phyloP scores from a whole-genome alignment of 371 early-diverging fungal genomes.

The Saksenaea oblongispora region DNA sequence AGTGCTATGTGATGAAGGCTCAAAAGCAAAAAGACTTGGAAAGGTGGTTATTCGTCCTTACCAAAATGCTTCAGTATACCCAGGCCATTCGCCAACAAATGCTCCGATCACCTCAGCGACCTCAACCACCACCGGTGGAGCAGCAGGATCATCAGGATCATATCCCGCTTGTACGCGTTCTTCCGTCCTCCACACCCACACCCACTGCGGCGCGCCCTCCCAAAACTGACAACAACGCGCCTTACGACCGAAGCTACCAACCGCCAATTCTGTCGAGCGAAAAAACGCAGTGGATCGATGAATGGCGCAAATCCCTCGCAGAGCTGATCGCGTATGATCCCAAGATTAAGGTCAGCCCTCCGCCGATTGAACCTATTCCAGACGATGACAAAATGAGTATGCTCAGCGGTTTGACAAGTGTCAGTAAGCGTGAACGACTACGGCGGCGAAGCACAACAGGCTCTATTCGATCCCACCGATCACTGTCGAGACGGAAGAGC shows the following conservation, averaged over 20 bases:
- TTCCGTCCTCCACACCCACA: background rate
- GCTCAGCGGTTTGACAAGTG: constrained; percentile 14
- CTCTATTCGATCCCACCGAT: background rate
- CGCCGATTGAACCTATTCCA: constrained; percentile 16
- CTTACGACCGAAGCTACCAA: background rate
- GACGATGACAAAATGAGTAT: constrained; percentile 11
- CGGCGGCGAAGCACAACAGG: background rate
- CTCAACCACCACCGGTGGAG: background rate
- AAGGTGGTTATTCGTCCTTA: constrained; percentile 32
- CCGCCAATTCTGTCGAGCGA: constrained; percentile 8
- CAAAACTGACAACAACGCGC: background rate
- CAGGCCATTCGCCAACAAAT: background rate
- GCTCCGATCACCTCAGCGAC: background rate
- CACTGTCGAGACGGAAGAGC: background rate
- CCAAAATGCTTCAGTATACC: constrained; percentile 26
- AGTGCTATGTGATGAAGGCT: constrained; percentile 25
- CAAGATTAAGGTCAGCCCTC: constrained; percentile 11
- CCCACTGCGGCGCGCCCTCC: background rate
- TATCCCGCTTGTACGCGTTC: background rate
- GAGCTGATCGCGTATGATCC: constrained; percentile 18
- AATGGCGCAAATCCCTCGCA: constrained; percentile 23
- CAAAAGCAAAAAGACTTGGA: constrained; percentile 31
- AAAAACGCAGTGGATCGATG: constrained; percentile 25
- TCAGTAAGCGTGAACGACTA: background rate
- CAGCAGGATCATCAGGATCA: background rate